These are phyloP conservation scores for Delphinella strobiligena DNA, from an alignment of 2,329 filamentous ascomycete species.

Conservation along the genomic window DNA sequence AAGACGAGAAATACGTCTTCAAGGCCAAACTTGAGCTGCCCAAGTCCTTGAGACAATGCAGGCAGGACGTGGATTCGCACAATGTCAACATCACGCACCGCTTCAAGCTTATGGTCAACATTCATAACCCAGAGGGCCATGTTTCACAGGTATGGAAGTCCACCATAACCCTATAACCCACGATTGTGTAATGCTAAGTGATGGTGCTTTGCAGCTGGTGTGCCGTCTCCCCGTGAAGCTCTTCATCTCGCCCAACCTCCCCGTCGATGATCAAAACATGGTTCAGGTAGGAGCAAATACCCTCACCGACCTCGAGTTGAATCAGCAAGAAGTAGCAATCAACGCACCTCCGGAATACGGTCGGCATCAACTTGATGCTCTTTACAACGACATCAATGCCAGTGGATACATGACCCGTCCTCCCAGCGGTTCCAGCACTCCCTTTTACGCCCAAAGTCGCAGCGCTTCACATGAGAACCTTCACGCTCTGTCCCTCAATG, in stretches of 20 bases:
- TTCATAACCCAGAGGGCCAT: slow-evolving; percentile 92
- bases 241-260: slow-evolving; percentile 90
- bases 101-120: slow-evolving; percentile 77
- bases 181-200: no score
- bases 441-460: slow-evolving; percentile 58
- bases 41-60: slow-evolving; percentile 66
- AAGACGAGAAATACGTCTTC: slow-evolving; percentile 49
- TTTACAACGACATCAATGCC: slow-evolving; percentile 78
- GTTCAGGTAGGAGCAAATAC: slow-evolving; percentile 45
- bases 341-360: slow-evolving; percentile 88
- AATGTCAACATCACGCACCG: slow-evolving; percentile 91
- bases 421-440: slow-evolving; percentile 53
- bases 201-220: slow-evolving; percentile 64
- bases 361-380: slow-evolving; percentile 74
- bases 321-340: slow-evolving; percentile 42
- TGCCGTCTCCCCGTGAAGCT: slow-evolving; percentile 84
- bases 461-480: slow-evolving; percentile 75
- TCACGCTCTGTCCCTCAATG: slow-evolving; percentile 41
- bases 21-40: slow-evolving; percentile 55
- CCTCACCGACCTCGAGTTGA: slow-evolving; percentile 29
- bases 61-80: slow-evolving; percentile 80
- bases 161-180: no score
- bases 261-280: slow-evolving; percentile 76
- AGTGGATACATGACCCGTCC: slow-evolving; percentile 54
- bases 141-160: slow-evolving; percentile 75